These are phyloP conservation scores for Populus hybrid DNA, from an alignment of 441 rosid genomes.

Conservation along the genomic window DNA sequence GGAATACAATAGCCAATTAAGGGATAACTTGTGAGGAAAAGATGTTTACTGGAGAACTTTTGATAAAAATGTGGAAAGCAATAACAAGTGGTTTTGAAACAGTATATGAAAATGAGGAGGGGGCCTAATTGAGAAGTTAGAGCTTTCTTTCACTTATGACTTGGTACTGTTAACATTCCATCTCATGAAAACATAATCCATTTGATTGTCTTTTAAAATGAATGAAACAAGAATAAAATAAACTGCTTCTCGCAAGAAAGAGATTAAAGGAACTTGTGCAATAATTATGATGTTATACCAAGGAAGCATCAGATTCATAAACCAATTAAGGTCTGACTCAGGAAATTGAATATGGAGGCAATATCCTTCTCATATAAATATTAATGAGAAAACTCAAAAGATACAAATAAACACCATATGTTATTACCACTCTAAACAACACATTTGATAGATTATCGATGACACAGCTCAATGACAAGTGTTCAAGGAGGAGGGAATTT, in stretches of 20 bases:
- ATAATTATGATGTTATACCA: background rate
- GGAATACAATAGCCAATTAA: background rate
- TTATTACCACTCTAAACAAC: background rate
- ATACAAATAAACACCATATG: background rate
- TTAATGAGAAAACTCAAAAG: background rate
- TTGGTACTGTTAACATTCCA: background rate
- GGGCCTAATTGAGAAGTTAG: background rate
- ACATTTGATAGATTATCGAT: too few species aligned
- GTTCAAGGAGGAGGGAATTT: background rate
- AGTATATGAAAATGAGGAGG: background rate
- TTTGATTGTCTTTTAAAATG: background rate
- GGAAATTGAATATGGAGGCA: background rate
- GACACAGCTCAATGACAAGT: background rate
- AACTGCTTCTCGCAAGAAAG: background rate
- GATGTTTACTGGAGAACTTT: background rate
- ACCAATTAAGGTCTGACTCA: background rate
- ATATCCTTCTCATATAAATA: background rate
- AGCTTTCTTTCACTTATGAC: background rate
- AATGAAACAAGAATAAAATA: background rate
- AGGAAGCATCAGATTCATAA: background rate
- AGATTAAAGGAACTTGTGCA: background rate
- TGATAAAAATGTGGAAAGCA: background rate
- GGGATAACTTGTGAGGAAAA: background rate
- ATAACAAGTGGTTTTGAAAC: background rate
- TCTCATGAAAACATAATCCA: background rate